phyloP scores from a whole-genome alignment of 2,329 filamentous ascomycete genomes.

The Rugonectria rugulosa region DNA sequence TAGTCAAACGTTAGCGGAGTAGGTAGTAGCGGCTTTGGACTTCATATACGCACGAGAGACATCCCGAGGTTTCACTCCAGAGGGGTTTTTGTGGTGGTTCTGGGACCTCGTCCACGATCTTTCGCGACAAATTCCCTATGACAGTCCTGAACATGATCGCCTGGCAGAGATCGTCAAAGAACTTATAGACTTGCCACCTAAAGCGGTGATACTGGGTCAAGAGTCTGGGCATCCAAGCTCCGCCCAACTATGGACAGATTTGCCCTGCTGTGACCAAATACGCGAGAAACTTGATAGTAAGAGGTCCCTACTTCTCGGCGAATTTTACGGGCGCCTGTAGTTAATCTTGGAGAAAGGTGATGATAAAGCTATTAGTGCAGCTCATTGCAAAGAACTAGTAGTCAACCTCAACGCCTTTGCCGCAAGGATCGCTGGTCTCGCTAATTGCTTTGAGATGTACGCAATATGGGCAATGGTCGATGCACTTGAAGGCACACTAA shows the following conservation, averaged over 20 bases:
- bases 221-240: slow-evolving; percentile 1
- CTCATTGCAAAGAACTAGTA: background rate
- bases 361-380: background rate
- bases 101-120: slow-evolving; percentile 34
- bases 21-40: slow-evolving; percentile 17
- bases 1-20: background rate
- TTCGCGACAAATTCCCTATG: slow-evolving; percentile 28
- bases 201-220: background rate
- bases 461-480: slow-evolving; percentile 27
- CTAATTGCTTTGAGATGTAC: slow-evolving; percentile 7
- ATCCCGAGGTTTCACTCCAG: background rate
- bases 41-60: background rate
- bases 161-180: slow-evolving; percentile 15
- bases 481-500: slow-evolving; percentile 25
- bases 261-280: slow-evolving; percentile 18
- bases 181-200: slow-evolving; percentile 11
- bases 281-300: slow-evolving; percentile 17
- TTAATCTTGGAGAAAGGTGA: slow-evolving; percentile 4
- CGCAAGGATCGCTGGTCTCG: slow-evolving; percentile 14
- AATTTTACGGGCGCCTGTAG: too few relatives aligned
- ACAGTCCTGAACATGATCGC: slow-evolving; percentile 24
- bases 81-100: slow-evolving; percentile 32
- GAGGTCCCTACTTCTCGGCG: too few relatives aligned
- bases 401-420: slow-evolving; percentile 20
- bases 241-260: slow-evolving; percentile 4